Evolutionary conservation across 1,284 basidiomycete species (phyloP).

Genomic region (Kwoniella shivajii): DNA sequence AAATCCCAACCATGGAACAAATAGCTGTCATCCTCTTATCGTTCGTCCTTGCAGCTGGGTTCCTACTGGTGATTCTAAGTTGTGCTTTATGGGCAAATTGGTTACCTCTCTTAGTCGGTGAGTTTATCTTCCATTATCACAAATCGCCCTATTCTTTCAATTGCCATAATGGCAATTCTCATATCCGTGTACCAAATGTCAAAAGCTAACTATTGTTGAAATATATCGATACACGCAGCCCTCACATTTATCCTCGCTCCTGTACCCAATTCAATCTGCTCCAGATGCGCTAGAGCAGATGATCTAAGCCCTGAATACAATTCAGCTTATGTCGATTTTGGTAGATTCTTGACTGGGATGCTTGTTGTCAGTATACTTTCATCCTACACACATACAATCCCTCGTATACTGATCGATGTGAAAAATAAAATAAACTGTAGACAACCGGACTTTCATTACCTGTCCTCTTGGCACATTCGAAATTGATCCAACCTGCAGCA

Average conservation of each 20-base stretch:
- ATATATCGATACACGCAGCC: conserved; percentile 64
- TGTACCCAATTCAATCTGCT: conserved; percentile 81
- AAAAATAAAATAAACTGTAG: conserved; percentile 19
- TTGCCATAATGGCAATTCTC: background rate
- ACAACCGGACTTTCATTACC: conserved; percentile 88
- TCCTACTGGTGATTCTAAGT: conserved; percentile 94
- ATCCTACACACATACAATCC: background rate
- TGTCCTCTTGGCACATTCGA: conserved; percentile 86
- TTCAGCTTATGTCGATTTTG: conserved; percentile 78
- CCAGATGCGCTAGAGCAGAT: conserved; percentile 58
- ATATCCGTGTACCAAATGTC: background rate
- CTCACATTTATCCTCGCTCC: conserved; percentile 94
- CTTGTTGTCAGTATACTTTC: conserved; percentile 67
- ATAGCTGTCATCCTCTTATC: conserved; percentile 90
- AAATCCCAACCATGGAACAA: background rate
- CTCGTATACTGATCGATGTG: background rate
- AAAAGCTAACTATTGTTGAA: background rate
- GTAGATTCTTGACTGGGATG: conserved; percentile 88
- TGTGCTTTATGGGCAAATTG: conserved; percentile 97
- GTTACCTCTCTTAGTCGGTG: conserved; percentile 95
- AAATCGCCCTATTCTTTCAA: background rate
- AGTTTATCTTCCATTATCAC: conserved; percentile 50
- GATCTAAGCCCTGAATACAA: conserved; percentile 61
- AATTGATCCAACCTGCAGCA: conserved; percentile 80
- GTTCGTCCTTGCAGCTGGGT: conserved; percentile 94